phyloP scores from a whole-genome alignment of 148 eudicot species.

The Spergularia marina region DNA sequence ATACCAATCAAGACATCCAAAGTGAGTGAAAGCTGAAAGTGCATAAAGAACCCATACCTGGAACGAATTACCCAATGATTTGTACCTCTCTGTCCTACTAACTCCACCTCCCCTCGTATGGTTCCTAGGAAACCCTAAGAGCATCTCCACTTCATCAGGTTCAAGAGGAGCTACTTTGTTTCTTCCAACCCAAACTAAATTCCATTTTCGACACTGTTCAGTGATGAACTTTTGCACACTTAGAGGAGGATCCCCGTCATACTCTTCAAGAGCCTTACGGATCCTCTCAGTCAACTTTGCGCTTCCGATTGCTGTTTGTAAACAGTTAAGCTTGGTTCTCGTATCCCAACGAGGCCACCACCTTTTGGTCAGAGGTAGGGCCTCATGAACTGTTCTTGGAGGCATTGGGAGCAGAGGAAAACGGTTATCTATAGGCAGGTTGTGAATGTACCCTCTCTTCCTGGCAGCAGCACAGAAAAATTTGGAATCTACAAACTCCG shows the following conservation, averaged over 20 bases:
- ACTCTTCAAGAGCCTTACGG: constrained; percentile 59
- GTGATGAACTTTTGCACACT: constrained; percentile 54
- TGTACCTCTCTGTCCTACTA: constrained; percentile 80
- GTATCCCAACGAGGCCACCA: constrained; percentile 95
- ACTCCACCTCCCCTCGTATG: constrained; percentile 95
- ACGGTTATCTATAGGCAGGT: constrained; percentile 62
- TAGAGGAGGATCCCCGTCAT: constrained; percentile 51
- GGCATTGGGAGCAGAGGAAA: constrained; percentile 72
- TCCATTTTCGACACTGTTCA: constrained; percentile 78
- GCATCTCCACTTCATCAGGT: constrained; percentile 84
- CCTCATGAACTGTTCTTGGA: constrained; percentile 66
- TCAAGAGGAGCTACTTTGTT: constrained; percentile 85
- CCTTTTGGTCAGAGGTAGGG: constrained; percentile 59
- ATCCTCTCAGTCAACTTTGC: constrained; percentile 67
- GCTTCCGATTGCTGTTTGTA: constrained; percentile 80
- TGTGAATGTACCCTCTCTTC: constrained; percentile 85
- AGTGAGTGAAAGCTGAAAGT: too few species aligned
- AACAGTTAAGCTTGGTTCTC: constrained; percentile 66
- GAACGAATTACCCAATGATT: constrained; percentile 89
- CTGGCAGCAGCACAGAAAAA: constrained; percentile 76
- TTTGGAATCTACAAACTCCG: constrained; percentile 89
- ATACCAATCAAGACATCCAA: too few species aligned
- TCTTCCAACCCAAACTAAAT: constrained; percentile 87
- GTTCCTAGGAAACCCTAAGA: constrained; percentile 80
- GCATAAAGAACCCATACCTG: constrained; percentile 41